Evolutionary conservation across 1,284 basidiomycete species (phyloP).

Genomic region (Boletellus dicymbophilus): DNA sequence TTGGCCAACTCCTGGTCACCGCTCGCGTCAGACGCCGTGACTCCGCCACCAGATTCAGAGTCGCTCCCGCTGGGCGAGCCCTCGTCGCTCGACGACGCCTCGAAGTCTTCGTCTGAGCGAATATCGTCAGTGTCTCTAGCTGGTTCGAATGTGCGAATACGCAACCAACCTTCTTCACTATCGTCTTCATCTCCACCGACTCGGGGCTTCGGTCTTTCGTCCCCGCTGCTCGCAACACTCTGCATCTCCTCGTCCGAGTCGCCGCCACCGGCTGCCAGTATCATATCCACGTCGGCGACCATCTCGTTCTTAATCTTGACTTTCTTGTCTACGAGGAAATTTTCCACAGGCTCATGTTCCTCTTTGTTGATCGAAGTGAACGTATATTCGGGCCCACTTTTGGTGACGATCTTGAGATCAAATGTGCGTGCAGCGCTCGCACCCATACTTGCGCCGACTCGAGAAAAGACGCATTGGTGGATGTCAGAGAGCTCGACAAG

Average conservation of each 20-base stretch:
- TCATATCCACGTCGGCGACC: conserved; percentile 80
- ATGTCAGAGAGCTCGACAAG: conserved; percentile 93
- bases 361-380: conserved; percentile 97
- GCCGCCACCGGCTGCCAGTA: conserved; percentile 66
- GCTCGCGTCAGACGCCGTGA: conserved; percentile 81
- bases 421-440: conserved; percentile 90
- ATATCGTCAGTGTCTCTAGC: conserved; percentile 16
- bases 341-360: conserved; percentile 87
- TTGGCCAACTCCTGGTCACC: conserved; percentile 66
- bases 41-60: conserved; percentile 56
- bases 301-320: conserved; percentile 97
- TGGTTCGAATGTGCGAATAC: background rate
- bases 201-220: conserved; percentile 58
- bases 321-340: conserved; percentile 89
- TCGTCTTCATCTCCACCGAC: conserved; percentile 69
- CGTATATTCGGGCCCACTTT: conserved; percentile 78
- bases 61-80: conserved; percentile 83
- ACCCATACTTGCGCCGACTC: conserved; percentile 88
- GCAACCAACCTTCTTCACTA: conserved; percentile 74
- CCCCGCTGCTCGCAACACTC: conserved; percentile 71
- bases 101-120: conserved; percentile 80
- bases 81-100: conserved; percentile 79
- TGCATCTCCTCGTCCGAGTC: conserved; percentile 89
- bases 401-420: conserved; percentile 90
- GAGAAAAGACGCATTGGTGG: conserved; percentile 91